phyloP scores from a whole-genome alignment of 2,329 filamentous ascomycete genomes.

The Cordyceps fumosorosea region DNA sequence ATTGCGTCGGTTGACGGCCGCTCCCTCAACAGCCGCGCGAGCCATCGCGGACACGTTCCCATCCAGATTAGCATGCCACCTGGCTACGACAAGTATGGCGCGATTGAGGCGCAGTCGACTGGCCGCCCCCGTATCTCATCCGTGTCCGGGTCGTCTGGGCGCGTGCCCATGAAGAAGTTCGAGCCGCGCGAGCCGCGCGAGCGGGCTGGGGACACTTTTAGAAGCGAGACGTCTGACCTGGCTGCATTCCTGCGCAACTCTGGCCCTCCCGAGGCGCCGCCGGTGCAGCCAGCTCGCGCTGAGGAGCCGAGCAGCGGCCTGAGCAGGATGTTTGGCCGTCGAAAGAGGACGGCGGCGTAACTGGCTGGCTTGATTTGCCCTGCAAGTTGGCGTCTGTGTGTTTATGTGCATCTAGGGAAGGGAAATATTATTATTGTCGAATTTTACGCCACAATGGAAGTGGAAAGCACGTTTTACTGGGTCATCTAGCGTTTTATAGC shows the following conservation, averaged over 20 bases:
- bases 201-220: conserved; percentile 30
- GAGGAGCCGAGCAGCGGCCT: conserved; percentile 36
- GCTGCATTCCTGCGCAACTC: conserved; percentile 67
- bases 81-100: conserved; percentile 36
- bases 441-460: not conserved
- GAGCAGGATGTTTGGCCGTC: conserved; percentile 43
- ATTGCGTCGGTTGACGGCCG: conserved; percentile 24
- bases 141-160: conserved; percentile 22
- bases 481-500: conserved; percentile 6
- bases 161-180: conserved; percentile 51
- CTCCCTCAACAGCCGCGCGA: conserved; percentile 34
- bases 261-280: conserved; percentile 47
- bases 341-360: conserved; percentile 38
- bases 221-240: conserved; percentile 58
- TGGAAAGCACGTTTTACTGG: not conserved
- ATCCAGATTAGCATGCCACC: conserved; percentile 45
- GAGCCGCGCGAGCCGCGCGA: conserved; percentile 52
- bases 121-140: conserved; percentile 18
- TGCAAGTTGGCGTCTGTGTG: no score
- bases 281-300: conserved; percentile 22
- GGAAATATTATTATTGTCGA: not conserved
- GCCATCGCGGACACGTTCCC: conserved; percentile 40
- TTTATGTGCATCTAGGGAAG: not conserved
- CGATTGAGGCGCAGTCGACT: conserved; percentile 18
- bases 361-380: not conserved